Base-by-base conservation (phyloP, 352 stramenopile genomes). In the Globisporangium abappressorium region DNA sequence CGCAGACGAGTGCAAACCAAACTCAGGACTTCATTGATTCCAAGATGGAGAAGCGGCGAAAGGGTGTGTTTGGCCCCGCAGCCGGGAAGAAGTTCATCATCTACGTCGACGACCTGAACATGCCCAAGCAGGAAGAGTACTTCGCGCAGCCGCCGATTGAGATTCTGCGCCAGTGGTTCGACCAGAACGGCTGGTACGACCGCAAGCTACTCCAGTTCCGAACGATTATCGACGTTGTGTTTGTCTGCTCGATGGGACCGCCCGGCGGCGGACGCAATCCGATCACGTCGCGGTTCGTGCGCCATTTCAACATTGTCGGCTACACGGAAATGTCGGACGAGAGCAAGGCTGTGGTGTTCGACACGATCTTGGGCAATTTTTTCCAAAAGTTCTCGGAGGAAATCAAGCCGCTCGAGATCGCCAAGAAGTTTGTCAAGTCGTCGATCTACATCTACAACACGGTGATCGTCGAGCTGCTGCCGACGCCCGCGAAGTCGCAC, bases 31-130 rank as follows among this genome's bases (percentile, higher is more conserved):
- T 97, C 38, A 91, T 98, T n/a, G 93, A 98, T 58, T 87, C 81
- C 11, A 98, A 98, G 75, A 93, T 97, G 75, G 94, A 98, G 62
- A 98, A 98, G 71, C 84, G 95, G 2, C 78, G 93, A 3, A 98
- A 98, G 64, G 93, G 96, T 5, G 92, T 98, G 2, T 98, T 94
- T 57, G 94, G 95, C 8, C 94, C 95, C 0, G 82, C 91, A 0
- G 88, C 90, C 3, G 94, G 95, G 7, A 98, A 98, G 75, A 87
- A 87, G 51, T 97, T 94, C 46, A 90, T 98, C 61, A 84, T 98
- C 34, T 97, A 98, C 68, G 85, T 98, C 15, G 95, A 98, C 72
- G 95, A 98, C 66, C 71, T 98, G 8, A 98, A 98, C 73, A 98
- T 98, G 95, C 95, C 95, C 0, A 97, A 98, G 68, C 87, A 92